Base-by-base conservation (phyloP, 139 green algal species). In the Nannochloris sp. region DNA sequence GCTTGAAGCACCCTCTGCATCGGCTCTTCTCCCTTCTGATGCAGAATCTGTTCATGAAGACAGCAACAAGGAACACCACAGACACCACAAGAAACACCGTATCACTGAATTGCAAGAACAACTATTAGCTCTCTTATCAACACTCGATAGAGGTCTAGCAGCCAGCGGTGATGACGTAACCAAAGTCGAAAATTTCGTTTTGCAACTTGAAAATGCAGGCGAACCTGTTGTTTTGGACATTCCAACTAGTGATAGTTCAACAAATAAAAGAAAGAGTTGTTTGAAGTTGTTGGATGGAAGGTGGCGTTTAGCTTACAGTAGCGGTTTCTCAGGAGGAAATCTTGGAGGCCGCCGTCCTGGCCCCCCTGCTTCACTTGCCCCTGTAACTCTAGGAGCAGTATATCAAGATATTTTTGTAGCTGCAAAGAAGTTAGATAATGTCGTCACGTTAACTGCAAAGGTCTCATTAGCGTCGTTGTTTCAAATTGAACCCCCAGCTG, bases 311-410 rank as follows among this genome's bases (percentile, higher is more conserved):
- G 37, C 85, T 5, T 86, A 85, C 64, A 60, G 24, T 35, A 66
- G 38, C 32, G 74, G 64, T 13, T 86, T 86, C 67, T 61, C 74
- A 54, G 39, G 35, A 0, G 82, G 81, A 35, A 80, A 70, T 71
- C 55, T 86, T 45, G 81, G 81, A 2, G 81, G 82, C 23, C 62
- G 61, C 4, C 61, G 76, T 29, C 79, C 83, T 3, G 81, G 81
- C 1, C 78, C 78, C 8, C 13, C 4, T 7, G 70, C 75, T 31
- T 70, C 67, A 4, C 32, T 83, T 2, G 61, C 74, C 15, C 83
- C 81, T 15, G 19, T 76, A 7, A 37, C 57, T 0, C 64, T 90
- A 47, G 83, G 83, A 2, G 71, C 25, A 12, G 44, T 65, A 25
- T 54, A 23, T 8, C 59, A 68, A 25, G 44, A 63, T 13, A 68